Conservation (phyloP, 2,329 filamentous ascomycete genomes). For the Alternaria arborescens region DNA sequence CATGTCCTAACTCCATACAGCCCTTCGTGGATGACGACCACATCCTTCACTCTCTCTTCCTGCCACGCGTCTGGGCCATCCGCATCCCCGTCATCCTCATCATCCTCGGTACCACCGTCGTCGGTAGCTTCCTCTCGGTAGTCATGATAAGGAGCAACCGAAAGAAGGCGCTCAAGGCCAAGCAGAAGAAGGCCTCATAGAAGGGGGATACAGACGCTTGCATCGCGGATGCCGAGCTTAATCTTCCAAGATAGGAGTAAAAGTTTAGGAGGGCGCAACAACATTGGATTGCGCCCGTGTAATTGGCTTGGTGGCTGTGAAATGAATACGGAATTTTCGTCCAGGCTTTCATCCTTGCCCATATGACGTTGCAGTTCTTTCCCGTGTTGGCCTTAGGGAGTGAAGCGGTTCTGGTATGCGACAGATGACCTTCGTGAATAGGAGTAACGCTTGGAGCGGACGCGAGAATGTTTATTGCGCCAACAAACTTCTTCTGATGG, state of each 20-base stretch:
- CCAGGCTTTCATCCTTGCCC: not conserved
- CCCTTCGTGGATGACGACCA: conserved; percentile 97
- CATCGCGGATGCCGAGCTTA: not conserved
- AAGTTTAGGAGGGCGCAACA: not conserved
- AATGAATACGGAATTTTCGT: not conserved
- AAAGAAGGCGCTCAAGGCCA: conserved; percentile 96
- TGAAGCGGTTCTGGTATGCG: not conserved
- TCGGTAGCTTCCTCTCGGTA: conserved; percentile 92
- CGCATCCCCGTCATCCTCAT: conserved; percentile 97
- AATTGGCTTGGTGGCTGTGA: not conserved
- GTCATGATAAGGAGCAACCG: conserved; percentile 99
- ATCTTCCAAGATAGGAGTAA: not conserved
- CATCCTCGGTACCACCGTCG: conserved; percentile 88
- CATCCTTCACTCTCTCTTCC: conserved; percentile 92
- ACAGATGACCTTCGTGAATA: not conserved
- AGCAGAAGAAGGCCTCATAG: conserved; percentile 79
- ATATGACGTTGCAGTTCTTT: not conserved
- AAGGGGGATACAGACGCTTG: not conserved
- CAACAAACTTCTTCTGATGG: not conserved
- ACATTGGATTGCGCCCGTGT: not conserved
- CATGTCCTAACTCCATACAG: conserved; percentile 57
- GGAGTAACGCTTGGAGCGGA: not conserved
- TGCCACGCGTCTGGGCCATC: conserved; percentile 97
- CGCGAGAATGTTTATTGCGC: not conserved
- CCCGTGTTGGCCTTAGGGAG: fast-evolving